Evolutionary conservation across 371 early-diverging fungal genomes (phyloP).

Genomic region (Rhizopus microsporus): DNA sequence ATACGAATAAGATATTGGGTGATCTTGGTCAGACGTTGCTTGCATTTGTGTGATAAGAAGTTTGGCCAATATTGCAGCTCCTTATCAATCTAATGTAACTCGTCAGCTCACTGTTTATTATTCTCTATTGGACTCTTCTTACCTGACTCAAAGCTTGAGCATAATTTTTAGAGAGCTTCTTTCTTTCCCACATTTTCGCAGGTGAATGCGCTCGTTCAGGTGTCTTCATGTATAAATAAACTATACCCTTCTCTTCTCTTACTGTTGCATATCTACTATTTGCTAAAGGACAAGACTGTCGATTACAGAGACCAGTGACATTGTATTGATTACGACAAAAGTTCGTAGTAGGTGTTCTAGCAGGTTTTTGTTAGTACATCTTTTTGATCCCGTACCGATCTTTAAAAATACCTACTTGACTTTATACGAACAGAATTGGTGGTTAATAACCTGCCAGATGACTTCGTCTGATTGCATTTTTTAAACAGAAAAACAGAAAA

Average conservation of each 20-base stretch:
- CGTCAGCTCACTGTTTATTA: neutral
- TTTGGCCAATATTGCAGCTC: conserved; percentile 94
- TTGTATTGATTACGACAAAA: conserved; percentile 99
- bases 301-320: conserved; percentile 97
- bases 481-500: neutral
- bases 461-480: conserved; percentile 55
- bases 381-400: neutral
- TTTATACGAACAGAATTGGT: conserved; percentile 78
- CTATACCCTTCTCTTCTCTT: conserved; percentile 84
- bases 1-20: conserved; percentile 96
- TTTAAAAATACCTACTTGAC: neutral
- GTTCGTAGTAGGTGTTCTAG: conserved; percentile 79
- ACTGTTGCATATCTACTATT: conserved; percentile 99
- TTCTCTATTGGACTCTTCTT: conserved; percentile 4
- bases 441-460: conserved; percentile 89
- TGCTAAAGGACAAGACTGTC: conserved; percentile 97
- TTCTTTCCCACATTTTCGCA: conserved; percentile 93
- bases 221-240: conserved; percentile 96
- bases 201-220: conserved; percentile 98
- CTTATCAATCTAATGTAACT: conserved; percentile 78
- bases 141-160: conserved; percentile 88
- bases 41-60: conserved; percentile 95
- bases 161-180: conserved; percentile 93
- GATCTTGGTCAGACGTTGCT: conserved; percentile 97
- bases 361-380: neutral